Base-by-base conservation (phyloP, 23 red algal genomes). In the Gracilariopsis chorda region DNA sequence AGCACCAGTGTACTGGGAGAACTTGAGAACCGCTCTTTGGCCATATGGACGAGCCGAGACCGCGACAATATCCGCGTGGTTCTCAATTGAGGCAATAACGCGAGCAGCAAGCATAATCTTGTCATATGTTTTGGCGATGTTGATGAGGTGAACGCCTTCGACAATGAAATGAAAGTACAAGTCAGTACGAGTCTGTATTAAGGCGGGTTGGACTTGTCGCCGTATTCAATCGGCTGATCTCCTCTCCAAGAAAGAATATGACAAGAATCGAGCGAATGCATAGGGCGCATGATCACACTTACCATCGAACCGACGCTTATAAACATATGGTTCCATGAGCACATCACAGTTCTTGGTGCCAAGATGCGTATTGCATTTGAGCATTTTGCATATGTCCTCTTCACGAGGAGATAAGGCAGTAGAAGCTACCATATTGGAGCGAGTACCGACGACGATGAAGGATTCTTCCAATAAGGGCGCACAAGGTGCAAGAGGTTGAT, bases 271-370 rank as follows among this genome's bases (percentile, higher is more conserved):
- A n/a, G n/a, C n/a, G n/a, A n/a, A n/a, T n/a, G n/a, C n/a, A n/a
- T n/a, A n/a, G n/a, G n/a, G n/a, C n/a, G n/a, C n/a, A n/a, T n/a
- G n/a, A n/a, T n/a, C n/a, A 65, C 28, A 82, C 92, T 71, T 92
- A 92, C 91, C 96, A 80, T 99, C 97, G 57, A 60, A 88, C 48
- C 97, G 82, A 41, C 93, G 86, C 65, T 92, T 94, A 47, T 82
- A 96, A 14, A 99, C 97, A 70, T 99, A 99, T 1, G 97, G 97
- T 78, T 93, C 91, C 93, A 99, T 94, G 75, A 99, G 64, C 41
- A 93, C 88, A 82, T 96, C 93, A 86, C 97, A 99, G 93, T 99
- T 99, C 83, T 95, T 99, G 40, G 97, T 99, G 78, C 97, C 97
- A 23, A 96, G 68, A 84, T 99, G 97, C 14, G 93, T 99, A 72